Evolutionary conservation across 805 yeast genomes (phyloP).

Genomic region (Candida dajiaensis): DNA sequence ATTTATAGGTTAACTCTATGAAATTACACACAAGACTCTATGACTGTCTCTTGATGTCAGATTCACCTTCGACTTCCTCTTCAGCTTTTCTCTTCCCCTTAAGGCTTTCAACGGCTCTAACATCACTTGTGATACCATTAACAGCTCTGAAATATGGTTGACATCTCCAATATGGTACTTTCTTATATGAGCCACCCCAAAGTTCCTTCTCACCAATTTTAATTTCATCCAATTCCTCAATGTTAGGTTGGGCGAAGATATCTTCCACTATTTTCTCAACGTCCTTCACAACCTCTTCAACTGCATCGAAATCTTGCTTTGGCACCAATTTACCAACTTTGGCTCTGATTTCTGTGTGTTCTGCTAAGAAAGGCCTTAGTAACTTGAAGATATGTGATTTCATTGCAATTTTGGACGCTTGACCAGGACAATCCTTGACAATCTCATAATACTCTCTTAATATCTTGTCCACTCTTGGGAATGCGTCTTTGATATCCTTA

Average conservation of each 20-base stretch:
- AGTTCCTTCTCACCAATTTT: slow-evolving; percentile 45
- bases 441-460: slow-evolving; percentile 86
- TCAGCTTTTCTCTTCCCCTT: slow-evolving; percentile 15
- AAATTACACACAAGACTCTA: neutral
- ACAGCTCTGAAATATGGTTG: slow-evolving; percentile 94
- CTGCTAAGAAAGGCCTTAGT: slow-evolving; percentile 70
- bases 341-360: slow-evolving; percentile 74
- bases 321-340: slow-evolving; percentile 51
- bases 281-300: slow-evolving; percentile 49
- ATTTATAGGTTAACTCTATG: no score
- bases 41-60: slow-evolving; percentile 8
- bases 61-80: neutral
- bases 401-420: slow-evolving; percentile 77
- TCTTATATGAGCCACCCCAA: slow-evolving; percentile 81
- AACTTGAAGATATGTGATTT: slow-evolving; percentile 90
- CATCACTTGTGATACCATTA: slow-evolving; percentile 61
- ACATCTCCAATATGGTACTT: slow-evolving; percentile 91
- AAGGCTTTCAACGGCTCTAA: slow-evolving; percentile 27
- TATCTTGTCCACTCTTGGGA: slow-evolving; percentile 80
- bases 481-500: slow-evolving; percentile 54
- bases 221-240: slow-evolving; percentile 51
- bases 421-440: slow-evolving; percentile 36
- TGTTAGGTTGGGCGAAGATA: slow-evolving; percentile 46
- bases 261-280: slow-evolving; percentile 64
- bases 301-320: slow-evolving; percentile 39